phyloP scores from a whole-genome alignment of 2,329 filamentous ascomycete species.

The Monosporascus sp. region DNA sequence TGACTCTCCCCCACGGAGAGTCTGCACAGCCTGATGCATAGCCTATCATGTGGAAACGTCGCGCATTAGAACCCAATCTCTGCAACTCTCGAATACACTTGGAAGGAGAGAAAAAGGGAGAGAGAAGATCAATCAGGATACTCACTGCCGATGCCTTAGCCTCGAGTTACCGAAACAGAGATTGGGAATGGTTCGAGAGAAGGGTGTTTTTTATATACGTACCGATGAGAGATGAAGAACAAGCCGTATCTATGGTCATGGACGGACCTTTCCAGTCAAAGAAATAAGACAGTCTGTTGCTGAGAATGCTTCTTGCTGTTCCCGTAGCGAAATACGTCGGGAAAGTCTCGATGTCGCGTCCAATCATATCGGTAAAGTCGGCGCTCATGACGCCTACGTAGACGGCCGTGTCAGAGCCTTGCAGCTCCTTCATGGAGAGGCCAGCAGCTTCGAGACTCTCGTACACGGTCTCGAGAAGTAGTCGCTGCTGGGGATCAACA shows the following conservation, averaged over 20 bases:
- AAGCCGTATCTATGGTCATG: constrained; percentile 31
- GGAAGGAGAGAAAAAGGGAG: no score
- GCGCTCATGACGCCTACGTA: constrained; percentile 16
- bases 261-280: constrained; percentile 9
- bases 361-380: constrained; percentile 8
- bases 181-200: no score
- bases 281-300: constrained; percentile 7
- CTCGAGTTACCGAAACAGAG: no score
- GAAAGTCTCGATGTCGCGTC: constrained; percentile 2
- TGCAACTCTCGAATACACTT: no score
- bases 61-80: no score
- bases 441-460: constrained; percentile 20
- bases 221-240: constrained; percentile 27
- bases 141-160: no score
- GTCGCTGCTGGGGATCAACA: constrained; percentile 14
- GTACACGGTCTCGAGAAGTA: constrained; percentile 19
- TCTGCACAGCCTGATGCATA: constrained; percentile 25
- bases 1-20: constrained; percentile 15
- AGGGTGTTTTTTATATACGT: no score
- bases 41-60: no score
- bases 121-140: no score
- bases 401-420: constrained; percentile 13
- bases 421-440: constrained; percentile 10
- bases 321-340: constrained; percentile 4
- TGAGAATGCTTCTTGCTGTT: constrained; percentile 14